These are phyloP conservation scores for Adansonia rubrostipa DNA, from an alignment of 441 rosid species.

Conservation along the genomic window DNA sequence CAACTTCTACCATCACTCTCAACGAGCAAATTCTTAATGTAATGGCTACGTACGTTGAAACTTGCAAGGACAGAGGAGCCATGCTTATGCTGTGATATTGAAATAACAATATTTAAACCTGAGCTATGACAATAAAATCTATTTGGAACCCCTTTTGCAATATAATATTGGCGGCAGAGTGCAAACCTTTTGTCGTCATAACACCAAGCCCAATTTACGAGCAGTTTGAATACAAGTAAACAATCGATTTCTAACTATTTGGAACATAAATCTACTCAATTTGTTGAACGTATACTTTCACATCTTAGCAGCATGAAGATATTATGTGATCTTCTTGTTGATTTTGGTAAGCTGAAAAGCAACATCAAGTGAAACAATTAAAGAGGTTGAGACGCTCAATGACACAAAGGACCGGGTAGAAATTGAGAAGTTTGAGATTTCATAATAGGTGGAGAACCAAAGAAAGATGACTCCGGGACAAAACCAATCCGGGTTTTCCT, in stretches of 20 bases:
- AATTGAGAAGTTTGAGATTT: no score
- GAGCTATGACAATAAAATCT: neutral
- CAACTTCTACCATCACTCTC: neutral
- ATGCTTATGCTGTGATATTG: neutral
- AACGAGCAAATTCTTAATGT: neutral
- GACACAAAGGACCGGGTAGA: no score
- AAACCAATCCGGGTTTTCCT: no score
- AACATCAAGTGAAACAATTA: neutral
- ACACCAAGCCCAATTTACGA: neutral
- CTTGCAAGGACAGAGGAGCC: neutral
- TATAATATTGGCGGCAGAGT: neutral
- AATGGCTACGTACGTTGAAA: neutral
- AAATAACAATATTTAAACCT: neutral
- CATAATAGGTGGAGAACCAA: no score
- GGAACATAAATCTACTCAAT: neutral
- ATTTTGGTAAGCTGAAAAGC: neutral
- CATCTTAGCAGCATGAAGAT: neutral
- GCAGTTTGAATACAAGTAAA: neutral
- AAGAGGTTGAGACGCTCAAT: neutral
- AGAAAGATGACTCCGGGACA: no score
- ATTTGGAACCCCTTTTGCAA: neutral
- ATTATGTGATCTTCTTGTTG: neutral
- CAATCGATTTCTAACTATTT: neutral
- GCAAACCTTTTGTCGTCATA: neutral
- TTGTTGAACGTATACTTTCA: no score